A percentile compares a stretch with the other conserved stretches of the same genome.
Conservation (phyloP, 2,329 filamentous ascomycete genomes). For the Fusarium graminum region DNA sequence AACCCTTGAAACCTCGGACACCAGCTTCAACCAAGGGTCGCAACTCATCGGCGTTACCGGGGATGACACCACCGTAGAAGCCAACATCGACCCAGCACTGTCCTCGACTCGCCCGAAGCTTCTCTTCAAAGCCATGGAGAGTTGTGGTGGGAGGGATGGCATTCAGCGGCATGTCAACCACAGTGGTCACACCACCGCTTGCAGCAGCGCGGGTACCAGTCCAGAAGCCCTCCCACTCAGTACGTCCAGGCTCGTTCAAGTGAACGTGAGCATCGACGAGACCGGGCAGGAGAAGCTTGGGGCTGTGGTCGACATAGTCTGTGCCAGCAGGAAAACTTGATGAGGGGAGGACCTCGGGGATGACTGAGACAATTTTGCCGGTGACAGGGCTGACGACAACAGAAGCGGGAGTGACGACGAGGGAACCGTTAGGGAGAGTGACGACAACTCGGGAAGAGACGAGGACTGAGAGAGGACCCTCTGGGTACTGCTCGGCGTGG, state of each 20-base stretch:
- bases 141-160: conserved; percentile 97
- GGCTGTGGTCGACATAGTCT: conserved; percentile 85
- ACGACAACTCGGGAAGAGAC: conserved; percentile 87
- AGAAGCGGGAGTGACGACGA: conserved; percentile 81
- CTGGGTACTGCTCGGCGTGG: conserved; percentile 36
- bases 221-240: conserved; percentile 98
- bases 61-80: conserved; percentile 95
- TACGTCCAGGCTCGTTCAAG: conserved; percentile 94
- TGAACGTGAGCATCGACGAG: conserved; percentile 98
- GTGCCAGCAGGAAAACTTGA: conserved; percentile 79
- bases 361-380: conserved; percentile 86
- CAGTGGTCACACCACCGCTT: conserved; percentile 95
- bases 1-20: conserved; percentile 96
- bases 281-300: conserved; percentile 86
- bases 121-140: conserved; percentile 82
- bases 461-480: conserved; percentile 74
- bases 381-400: conserved; percentile 81
- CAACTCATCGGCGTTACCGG: conserved; percentile 85
- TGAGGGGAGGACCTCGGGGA: conserved; percentile 79
- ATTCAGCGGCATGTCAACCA: conserved; percentile 98
- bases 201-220: conserved; percentile 94
- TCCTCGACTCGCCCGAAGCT: conserved; percentile 83
- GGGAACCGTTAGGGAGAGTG: conserved; percentile 72
- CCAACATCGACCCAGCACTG: conserved; percentile 99
- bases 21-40: conserved; percentile 85